Percentiles rank a stretch among this genome's conserved stretches.
Conservation (phyloP, 1,284 basidiomycete genomes). For the Lentinula novae-zelandiae region DNA sequence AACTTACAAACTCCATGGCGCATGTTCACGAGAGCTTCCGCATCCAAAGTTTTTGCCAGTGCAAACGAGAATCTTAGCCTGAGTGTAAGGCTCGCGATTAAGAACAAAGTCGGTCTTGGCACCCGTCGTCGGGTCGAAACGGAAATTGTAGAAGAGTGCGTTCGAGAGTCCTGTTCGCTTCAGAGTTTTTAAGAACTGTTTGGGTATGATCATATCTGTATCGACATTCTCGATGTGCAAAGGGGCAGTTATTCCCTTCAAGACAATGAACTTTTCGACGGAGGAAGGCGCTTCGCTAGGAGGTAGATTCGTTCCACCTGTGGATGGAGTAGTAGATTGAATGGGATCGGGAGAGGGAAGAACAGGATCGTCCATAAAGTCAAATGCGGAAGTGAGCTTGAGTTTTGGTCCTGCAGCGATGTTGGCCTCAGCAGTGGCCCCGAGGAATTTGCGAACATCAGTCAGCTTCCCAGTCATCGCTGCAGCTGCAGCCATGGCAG, state of each 20-base stretch:
- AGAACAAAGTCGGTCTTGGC: slow-evolving; percentile 86
- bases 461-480: slow-evolving; percentile 87
- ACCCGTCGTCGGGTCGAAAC: slow-evolving; percentile 78
- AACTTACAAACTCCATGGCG: slow-evolving; percentile 90
- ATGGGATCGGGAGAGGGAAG: slow-evolving; percentile 63
- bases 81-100: slow-evolving; percentile 81
- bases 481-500: slow-evolving; percentile 95
- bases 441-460: slow-evolving; percentile 84
- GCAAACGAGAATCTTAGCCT: slow-evolving; percentile 84
- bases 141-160: slow-evolving; percentile 83
- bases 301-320: slow-evolving; percentile 37
- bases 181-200: slow-evolving; percentile 93
- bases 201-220: slow-evolving; percentile 97
- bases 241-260: slow-evolving; percentile 88
- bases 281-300: slow-evolving; percentile 53
- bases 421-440: slow-evolving; percentile 42
- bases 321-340: slow-evolving; percentile 23
- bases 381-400: slow-evolving; percentile 66
- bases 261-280: slow-evolving; percentile 73
- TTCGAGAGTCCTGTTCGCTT: slow-evolving; percentile 92
- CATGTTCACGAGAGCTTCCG: slow-evolving; percentile 92
- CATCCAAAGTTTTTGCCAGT: slow-evolving; percentile 94
- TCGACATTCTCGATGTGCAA: slow-evolving; percentile 91
- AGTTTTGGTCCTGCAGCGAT: slow-evolving; percentile 47
- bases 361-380: slow-evolving; percentile 77